A percentile compares a stretch with the other conserved stretches of the same genome.
These are phyloP conservation scores for Aspergillus fijiensis DNA, from an alignment of 2,329 filamentous ascomycete species.

Conservation along the genomic window DNA sequence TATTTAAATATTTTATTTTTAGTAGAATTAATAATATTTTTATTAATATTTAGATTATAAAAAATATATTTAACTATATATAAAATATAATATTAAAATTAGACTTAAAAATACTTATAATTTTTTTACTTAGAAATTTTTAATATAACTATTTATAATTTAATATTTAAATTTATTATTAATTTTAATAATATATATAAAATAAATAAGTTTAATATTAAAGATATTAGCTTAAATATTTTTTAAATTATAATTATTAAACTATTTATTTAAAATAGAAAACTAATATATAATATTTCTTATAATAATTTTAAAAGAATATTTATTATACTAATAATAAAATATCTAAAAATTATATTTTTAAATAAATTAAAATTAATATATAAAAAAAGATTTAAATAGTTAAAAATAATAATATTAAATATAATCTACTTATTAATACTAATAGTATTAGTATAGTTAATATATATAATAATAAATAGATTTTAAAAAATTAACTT, in stretches of 20 bases:
- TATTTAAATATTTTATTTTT: background rate
- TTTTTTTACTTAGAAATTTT: background rate
- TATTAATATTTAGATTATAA: background rate
- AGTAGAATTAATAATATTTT: background rate
- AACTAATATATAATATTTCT: background rate
- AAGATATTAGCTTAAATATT: background rate
- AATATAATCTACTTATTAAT: background rate
- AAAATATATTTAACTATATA: background rate
- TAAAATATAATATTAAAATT: background rate
- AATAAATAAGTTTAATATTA: background rate
- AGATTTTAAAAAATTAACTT: background rate
- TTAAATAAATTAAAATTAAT: background rate
- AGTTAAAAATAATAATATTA: too few relatives aligned
- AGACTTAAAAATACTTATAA: background rate
- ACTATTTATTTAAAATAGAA: background rate
- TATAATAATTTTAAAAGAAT: background rate
- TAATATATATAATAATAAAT: background rate
- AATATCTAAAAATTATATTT: background rate
- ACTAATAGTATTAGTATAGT: background rate
- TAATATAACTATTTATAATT: background rate
- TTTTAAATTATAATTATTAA: background rate
- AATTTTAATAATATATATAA: too few relatives aligned
- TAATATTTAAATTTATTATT: too few relatives aligned
- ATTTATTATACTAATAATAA: background rate
- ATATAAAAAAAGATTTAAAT: too few relatives aligned